These are phyloP conservation scores for Biscutella laevigata DNA, from an alignment of 441 rosid species.

Conservation along the genomic window DNA sequence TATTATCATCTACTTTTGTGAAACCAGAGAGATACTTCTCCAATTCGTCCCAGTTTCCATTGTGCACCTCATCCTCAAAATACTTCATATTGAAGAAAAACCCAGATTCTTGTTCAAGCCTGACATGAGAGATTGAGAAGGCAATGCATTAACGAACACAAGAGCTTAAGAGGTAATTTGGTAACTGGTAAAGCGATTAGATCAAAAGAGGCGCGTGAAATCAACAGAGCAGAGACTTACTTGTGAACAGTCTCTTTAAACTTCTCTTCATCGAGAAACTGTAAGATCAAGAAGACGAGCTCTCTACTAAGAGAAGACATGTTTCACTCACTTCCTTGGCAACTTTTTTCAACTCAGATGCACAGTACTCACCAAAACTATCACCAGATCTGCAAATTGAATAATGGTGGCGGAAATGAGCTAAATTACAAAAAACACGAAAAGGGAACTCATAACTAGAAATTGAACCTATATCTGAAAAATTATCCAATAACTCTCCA, in stretches of 20 bases:
- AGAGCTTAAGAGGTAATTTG: no score
- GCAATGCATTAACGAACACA: background rate
- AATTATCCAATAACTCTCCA: slow-evolving; percentile 18
- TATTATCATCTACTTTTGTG: slow-evolving; percentile 94
- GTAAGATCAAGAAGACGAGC: slow-evolving; percentile 95
- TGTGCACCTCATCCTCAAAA: slow-evolving; percentile 93
- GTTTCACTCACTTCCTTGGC: slow-evolving; percentile 29
- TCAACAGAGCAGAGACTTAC: slow-evolving; percentile 33
- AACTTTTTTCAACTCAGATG: slow-evolving; percentile 29
- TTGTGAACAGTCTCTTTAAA: slow-evolving; percentile 96
- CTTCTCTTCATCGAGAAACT: slow-evolving; percentile 97
- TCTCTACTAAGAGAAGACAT: slow-evolving; percentile 99
- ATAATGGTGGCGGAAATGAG: no score
- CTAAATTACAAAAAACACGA: no score
- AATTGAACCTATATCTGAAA: slow-evolving; percentile 26
- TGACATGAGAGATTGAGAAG: slow-evolving; percentile 24
- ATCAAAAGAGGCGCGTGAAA: no score
- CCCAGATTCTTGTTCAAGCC: slow-evolving; percentile 99
- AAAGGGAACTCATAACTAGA: no score
- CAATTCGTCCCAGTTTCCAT: slow-evolving; percentile 95
- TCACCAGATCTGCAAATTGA: slow-evolving; percentile 52
- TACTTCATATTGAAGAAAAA: slow-evolving; percentile 96
- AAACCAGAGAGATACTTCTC: slow-evolving; percentile 95
- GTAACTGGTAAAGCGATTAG: no score
- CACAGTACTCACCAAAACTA: slow-evolving; percentile 24